Conservation (phyloP, 2,329 filamentous ascomycete genomes). For the Biscogniauxia mediterranea region DNA sequence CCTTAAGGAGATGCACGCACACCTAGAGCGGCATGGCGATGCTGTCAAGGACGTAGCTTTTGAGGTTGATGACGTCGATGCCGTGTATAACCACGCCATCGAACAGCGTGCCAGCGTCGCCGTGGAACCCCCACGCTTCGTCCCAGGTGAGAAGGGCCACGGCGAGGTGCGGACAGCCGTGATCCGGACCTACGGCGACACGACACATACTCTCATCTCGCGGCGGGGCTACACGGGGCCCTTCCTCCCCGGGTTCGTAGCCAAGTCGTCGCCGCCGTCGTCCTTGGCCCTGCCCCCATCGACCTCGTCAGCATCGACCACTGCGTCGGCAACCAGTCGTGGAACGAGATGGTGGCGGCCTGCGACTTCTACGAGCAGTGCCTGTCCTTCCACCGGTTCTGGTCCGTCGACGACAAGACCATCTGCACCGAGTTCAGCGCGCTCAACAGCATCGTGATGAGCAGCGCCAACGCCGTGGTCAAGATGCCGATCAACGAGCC, state of each 20-base stretch:
- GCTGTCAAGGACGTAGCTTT: constrained; percentile 95
- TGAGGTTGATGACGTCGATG: constrained; percentile 85
- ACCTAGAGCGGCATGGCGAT: constrained; percentile 86
- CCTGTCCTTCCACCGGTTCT: constrained; percentile 94
- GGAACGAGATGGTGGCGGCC: constrained; percentile 76
- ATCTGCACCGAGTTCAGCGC: constrained; percentile 93
- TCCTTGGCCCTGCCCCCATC: constrained; percentile 58
- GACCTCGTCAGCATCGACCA: constrained; percentile 80
- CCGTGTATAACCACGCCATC: constrained; percentile 74
- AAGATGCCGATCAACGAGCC: constrained; percentile 99
- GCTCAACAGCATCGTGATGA: constrained; percentile 87
- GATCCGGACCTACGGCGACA: constrained; percentile 91
- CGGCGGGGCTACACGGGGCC: constrained; percentile 66
- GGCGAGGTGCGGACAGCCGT: constrained; percentile 72
- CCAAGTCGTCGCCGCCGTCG: constrained; percentile 42
- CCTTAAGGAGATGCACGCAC: constrained; percentile 73
- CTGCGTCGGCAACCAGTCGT: constrained; percentile 96
- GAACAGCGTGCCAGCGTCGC: constrained; percentile 55
- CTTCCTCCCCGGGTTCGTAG: constrained; percentile 82
- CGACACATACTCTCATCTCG: constrained; percentile 87
- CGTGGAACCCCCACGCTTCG: constrained; percentile 57
- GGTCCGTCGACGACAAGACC: constrained; percentile 90
- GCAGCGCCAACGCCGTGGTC: constrained; percentile 77
- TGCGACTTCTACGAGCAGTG: constrained; percentile 79
- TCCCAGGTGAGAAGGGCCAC: constrained; percentile 52